These are phyloP conservation scores for Polytrichum formosum DNA, from an alignment of 225 moss, liverwort and hornwort species.

Conservation along the genomic window DNA sequence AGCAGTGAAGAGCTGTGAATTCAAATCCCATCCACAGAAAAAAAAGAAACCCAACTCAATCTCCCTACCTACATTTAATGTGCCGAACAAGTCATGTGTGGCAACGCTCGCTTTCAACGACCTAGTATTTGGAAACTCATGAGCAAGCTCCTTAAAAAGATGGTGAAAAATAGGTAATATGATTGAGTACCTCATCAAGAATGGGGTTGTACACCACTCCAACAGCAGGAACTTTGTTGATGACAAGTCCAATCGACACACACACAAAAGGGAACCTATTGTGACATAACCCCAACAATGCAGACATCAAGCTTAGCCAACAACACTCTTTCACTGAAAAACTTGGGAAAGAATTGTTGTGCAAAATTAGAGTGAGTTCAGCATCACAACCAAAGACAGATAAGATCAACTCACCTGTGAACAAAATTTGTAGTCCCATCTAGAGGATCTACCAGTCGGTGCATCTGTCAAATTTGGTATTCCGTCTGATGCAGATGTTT, in stretches of 20 bases:
- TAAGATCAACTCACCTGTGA: too few relatives aligned
- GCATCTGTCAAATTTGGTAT: too few relatives aligned
- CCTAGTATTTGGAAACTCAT: background rate
- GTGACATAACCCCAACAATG: too few relatives aligned
- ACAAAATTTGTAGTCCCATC: too few relatives aligned
- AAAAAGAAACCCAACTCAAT: constrained; percentile 12
- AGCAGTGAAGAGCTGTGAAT: constrained; percentile 71
- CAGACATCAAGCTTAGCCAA: too few relatives aligned
- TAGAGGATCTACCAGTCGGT: too few relatives aligned
- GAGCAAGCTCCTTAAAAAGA: background rate
- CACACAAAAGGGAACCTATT: constrained; percentile 98
- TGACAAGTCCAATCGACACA: constrained; percentile 82
- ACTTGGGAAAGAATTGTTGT: too few relatives aligned
- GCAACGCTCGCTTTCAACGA: background rate
- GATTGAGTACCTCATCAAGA: constrained; percentile 56
- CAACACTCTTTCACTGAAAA: too few relatives aligned
- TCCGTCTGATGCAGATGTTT: too few relatives aligned
- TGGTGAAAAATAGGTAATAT: background rate
- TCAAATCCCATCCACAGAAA: constrained; percentile 16
- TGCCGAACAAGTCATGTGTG: background rate
- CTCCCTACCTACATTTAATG: constrained; percentile 1
- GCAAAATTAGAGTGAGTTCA: too few relatives aligned
- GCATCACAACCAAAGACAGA: too few relatives aligned
- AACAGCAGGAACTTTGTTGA: constrained; percentile 70
- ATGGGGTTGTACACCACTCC: constrained; percentile 93